Percentiles rank a stretch among this genome's conserved stretches.
phyloP scores from a whole-genome alignment of 192 early-diverging fungal species.

The Coemansia sp. region DNA sequence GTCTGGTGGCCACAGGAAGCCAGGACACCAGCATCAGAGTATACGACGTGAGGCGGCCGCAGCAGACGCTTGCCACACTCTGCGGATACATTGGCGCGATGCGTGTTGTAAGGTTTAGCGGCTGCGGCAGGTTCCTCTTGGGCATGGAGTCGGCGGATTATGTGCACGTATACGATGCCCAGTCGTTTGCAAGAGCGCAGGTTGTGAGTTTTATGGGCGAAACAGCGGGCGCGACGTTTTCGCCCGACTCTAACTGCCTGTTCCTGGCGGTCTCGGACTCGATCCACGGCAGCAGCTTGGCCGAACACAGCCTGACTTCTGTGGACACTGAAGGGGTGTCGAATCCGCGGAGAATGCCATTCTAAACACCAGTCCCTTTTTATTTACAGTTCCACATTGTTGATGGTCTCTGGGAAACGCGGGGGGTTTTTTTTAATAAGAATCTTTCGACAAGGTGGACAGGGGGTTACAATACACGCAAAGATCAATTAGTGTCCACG shows the following conservation, averaged over 20 bases:
- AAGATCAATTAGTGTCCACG: not conserved
- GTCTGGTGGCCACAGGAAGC: slow-evolving; percentile 48
- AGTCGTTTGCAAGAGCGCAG: slow-evolving; percentile 24
- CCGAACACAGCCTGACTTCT: slow-evolving; percentile 20
- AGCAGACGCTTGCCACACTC: slow-evolving; percentile 21
- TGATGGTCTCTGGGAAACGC: no score
- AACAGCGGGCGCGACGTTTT: slow-evolving; percentile 40
- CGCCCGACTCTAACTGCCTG: slow-evolving; percentile 46
- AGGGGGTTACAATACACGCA: not conserved
- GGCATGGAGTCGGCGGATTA: slow-evolving; percentile 54
- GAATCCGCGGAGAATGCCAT: not conserved
- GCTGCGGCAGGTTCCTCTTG: slow-evolving; percentile 38
- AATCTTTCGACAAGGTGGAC: no score
- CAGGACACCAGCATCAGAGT: slow-evolving; percentile 52
- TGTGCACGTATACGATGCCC: slow-evolving; percentile 45
- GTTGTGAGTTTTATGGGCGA: slow-evolving; percentile 53
- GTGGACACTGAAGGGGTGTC: not conserved
- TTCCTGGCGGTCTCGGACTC: slow-evolving; percentile 47
- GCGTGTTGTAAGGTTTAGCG: slow-evolving; percentile 40
- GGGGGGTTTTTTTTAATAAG: no score
- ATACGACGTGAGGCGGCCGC: slow-evolving; percentile 49
- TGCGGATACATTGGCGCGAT: slow-evolving; percentile 48
- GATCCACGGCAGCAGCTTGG: slow-evolving; percentile 32
- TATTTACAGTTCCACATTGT: not conserved
- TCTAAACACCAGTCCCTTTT: not conserved